Percentiles rank a stretch among this genome's conserved stretches.
Conservation (phyloP, 495 filamentous ascomycete genomes). For the Aspergillus asperescens region DNA sequence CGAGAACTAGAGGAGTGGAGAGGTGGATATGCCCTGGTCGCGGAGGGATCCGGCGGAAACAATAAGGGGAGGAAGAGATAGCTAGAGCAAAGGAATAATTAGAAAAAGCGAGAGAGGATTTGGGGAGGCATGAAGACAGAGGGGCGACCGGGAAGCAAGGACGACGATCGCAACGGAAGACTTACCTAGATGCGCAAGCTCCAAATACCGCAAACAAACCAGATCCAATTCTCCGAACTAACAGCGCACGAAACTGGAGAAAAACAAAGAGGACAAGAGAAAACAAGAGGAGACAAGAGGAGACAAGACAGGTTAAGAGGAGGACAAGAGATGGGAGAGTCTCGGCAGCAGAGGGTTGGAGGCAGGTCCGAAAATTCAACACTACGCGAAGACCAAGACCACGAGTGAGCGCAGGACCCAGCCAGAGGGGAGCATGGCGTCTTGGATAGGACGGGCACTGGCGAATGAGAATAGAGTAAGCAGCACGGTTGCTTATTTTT, state of each 20-base stretch:
- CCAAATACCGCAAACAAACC: neutral
- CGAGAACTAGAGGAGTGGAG: neutral
- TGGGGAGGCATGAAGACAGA: neutral
- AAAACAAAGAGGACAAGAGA: conserved; percentile 8
- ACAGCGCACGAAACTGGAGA: conserved; percentile 8
- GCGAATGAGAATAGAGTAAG: conserved; percentile 2
- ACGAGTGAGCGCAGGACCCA: conserved; percentile 9
- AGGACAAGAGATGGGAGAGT: conserved; percentile 14
- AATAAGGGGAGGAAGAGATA: neutral
- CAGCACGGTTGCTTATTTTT: conserved; percentile 7
- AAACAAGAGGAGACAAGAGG: conserved; percentile 12
- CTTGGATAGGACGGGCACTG: conserved; percentile 11
- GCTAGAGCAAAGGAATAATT: neutral
- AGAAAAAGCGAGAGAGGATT: neutral
- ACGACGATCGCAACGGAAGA: neutral
- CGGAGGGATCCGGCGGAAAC: conserved; percentile 2
- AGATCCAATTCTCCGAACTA: neutral
- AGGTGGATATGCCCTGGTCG: conserved; percentile 10
- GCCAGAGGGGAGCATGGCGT: conserved; percentile 9
- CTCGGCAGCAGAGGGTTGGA: conserved; percentile 10
- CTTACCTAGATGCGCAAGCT: conserved; percentile 12
- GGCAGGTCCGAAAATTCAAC: conserved; percentile 9
- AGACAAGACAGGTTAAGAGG: conserved; percentile 18
- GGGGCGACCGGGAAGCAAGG: conserved; percentile 1
- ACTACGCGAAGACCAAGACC: conserved; percentile 17